phyloP scores from a whole-genome alignment of 1,284 basidiomycete species.

The Tremellales sp. region DNA sequence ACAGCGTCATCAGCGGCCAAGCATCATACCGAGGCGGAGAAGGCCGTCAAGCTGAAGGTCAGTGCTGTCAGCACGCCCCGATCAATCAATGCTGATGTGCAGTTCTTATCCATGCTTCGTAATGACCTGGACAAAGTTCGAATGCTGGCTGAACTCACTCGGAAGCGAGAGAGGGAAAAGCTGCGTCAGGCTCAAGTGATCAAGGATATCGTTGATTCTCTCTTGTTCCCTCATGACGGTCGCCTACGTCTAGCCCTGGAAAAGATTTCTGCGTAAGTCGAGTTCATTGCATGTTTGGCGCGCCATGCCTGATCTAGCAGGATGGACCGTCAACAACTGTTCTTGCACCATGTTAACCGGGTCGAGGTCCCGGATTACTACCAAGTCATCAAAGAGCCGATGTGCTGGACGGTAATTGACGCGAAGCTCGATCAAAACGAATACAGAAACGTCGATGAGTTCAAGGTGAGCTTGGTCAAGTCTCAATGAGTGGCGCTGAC shows the following conservation, averaged over 20 bases:
- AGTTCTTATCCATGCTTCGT: slow-evolving; percentile 69
- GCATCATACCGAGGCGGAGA: slow-evolving; percentile 75
- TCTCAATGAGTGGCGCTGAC: slow-evolving; percentile 2
- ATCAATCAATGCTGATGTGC: slow-evolving; percentile 5
- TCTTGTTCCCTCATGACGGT: slow-evolving; percentile 65
- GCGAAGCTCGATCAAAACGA: slow-evolving; percentile 69
- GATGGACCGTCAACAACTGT: slow-evolving; percentile 67
- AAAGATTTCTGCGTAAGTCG: slow-evolving; percentile 63
- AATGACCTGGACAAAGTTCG: slow-evolving; percentile 73
- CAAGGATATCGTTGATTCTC: slow-evolving; percentile 61
- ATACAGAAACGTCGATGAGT: slow-evolving; percentile 70
- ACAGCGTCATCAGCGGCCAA: slow-evolving; percentile 69
- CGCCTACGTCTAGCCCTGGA: slow-evolving; percentile 65
- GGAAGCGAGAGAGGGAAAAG: slow-evolving; percentile 82
- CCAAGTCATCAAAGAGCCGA: slow-evolving; percentile 78
- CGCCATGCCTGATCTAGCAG: slow-evolving; percentile 48
- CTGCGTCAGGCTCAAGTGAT: slow-evolving; percentile 67
- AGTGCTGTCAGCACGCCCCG: slow-evolving; percentile 21
- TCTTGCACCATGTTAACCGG: slow-evolving; percentile 74
- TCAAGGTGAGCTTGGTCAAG: slow-evolving; percentile 58
- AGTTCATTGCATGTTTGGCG: slow-evolving; percentile 2
- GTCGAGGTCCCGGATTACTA: slow-evolving; percentile 87
- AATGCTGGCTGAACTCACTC: slow-evolving; percentile 65
- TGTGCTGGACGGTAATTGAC: slow-evolving; percentile 83
- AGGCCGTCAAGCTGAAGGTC: slow-evolving; percentile 77